A percentile compares a stretch with the other conserved stretches of the same genome.
phyloP scores from a whole-genome alignment of 306 rosid genomes.

The Cicer judaicum region DNA sequence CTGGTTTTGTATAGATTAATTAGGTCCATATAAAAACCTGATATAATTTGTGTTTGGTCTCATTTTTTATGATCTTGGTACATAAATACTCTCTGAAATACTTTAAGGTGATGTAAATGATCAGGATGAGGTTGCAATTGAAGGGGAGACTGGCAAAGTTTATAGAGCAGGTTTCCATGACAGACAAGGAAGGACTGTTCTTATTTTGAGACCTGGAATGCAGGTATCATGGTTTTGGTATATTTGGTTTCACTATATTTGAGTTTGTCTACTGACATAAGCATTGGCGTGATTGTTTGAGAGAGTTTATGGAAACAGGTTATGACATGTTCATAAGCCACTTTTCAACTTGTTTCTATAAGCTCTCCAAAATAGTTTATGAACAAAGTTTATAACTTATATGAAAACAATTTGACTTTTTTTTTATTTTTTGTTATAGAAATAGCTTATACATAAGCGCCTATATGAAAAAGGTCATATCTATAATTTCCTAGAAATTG shows the following conservation, averaged over 20 bases:
- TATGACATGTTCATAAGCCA: not conserved
- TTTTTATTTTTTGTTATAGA: too few relatives aligned
- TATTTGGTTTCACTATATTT: not conserved
- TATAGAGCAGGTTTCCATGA: conserved; percentile 80
- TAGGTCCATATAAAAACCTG: too few relatives aligned
- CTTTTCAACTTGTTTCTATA: not conserved
- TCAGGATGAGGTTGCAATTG: conserved; percentile 54
- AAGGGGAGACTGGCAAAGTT: conserved; percentile 73
- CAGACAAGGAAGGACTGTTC: conserved; percentile 64
- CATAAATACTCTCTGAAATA: conserved; percentile 35
- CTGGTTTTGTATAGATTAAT: too few relatives aligned
- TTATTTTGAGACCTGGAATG: conserved; percentile 61
- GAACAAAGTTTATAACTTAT: too few relatives aligned
- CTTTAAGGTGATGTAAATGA: conserved; percentile 17
- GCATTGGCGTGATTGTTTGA: not conserved
- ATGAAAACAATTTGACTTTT: too few relatives aligned
- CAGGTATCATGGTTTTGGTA: conserved; percentile 47
- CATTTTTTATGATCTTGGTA: conserved; percentile 22
- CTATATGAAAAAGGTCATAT: not conserved
- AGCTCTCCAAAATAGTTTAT: not conserved
- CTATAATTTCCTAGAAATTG: not conserved
- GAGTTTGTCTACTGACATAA: not conserved
- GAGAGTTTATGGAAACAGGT: not conserved
- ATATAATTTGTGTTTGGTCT: conserved; percentile 51
- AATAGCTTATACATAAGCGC: not conserved